phyloP scores from a whole-genome alignment of 345 rosid species.

The Firmiana major region DNA sequence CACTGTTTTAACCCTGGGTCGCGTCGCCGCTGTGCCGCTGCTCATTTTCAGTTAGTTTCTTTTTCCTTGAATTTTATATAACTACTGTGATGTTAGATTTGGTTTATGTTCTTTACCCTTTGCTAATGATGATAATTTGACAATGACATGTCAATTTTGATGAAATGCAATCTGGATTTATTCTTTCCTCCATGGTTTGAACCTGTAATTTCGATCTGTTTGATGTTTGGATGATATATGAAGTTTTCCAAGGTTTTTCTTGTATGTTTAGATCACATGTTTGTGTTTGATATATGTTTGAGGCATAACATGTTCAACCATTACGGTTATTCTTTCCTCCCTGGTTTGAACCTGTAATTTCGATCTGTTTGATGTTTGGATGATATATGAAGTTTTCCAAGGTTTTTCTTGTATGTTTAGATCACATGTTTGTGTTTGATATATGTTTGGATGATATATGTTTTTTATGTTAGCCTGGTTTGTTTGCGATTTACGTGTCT shows the following conservation, averaged over 20 bases:
- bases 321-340: neutral
- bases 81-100: neutral
- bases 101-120: neutral
- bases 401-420: neutral
- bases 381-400: neutral
- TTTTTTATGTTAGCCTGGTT: neutral
- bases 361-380: neutral
- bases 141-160: neutral
- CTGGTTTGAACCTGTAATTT: neutral
- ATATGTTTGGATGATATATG: no score
- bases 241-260: neutral
- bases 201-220: neutral
- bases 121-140: neutral
- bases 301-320: neutral
- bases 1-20: constrained; percentile 87
- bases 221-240: neutral
- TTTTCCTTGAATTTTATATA: neutral
- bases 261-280: neutral
- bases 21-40: constrained; percentile 90
- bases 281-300: neutral
- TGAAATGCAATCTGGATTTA: neutral
- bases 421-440: neutral
- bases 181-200: neutral
- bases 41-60: constrained; percentile 60
- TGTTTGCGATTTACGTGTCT: neutral